phyloP scores from a whole-genome alignment of 805 yeast species.

The Wickerhamiella australiensis region DNA sequence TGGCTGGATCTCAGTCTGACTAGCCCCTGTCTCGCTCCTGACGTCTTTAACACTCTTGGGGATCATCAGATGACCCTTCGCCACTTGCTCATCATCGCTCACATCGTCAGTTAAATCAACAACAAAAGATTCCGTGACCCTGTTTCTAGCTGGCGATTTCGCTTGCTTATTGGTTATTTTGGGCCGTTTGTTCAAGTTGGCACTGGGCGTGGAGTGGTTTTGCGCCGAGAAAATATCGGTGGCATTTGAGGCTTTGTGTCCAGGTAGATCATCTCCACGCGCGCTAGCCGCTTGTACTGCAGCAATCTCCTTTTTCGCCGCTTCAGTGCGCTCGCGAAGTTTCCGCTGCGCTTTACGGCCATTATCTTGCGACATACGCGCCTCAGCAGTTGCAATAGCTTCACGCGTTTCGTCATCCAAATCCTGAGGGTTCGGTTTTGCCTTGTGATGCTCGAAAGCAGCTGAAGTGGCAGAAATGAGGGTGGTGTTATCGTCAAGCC shows the following conservation, averaged over 20 bases:
- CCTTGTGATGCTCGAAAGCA: neutral
- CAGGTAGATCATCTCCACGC: neutral
- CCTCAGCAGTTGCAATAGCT: neutral
- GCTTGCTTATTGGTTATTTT: neutral
- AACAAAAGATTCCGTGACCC: neutral
- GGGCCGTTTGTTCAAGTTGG: too few relatives aligned
- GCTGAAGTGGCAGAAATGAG: neutral
- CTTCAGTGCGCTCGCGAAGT: conserved; percentile 8
- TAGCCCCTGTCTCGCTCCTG: too few relatives aligned
- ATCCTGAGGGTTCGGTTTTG: neutral
- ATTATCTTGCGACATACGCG: conserved; percentile 4
- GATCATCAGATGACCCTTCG: neutral
- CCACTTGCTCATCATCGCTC: neutral
- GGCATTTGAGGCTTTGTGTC: neutral
- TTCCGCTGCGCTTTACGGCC: conserved; percentile 8
- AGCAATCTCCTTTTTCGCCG: neutral
- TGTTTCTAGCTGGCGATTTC: neutral
- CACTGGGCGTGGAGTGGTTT: neutral
- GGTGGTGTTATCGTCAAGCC: neutral
- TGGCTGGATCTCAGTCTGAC: too few relatives aligned
- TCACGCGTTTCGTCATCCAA: neutral
- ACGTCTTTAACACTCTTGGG: neutral
- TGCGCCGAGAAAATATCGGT: neutral
- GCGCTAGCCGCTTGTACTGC: neutral
- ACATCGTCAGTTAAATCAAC: neutral